Evolutionary conservation across 768 basidiomycete species (phyloP).

Genomic region (Mycena alexandri): DNA sequence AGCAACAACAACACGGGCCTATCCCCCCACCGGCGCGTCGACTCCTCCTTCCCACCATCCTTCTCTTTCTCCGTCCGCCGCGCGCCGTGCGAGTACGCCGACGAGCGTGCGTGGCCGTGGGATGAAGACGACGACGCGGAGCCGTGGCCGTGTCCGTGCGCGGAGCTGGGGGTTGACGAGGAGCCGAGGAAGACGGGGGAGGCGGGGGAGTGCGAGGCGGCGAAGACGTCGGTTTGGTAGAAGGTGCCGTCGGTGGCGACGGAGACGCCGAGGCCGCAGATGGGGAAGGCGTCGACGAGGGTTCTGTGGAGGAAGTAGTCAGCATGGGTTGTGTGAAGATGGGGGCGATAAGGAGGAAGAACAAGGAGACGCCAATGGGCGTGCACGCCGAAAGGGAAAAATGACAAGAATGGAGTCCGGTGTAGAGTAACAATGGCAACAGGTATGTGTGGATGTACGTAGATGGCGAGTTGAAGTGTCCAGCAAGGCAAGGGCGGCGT

Average conservation of each 20-base stretch:
- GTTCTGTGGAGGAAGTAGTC: conserved; percentile 5
- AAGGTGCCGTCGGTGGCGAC: conserved; percentile 86
- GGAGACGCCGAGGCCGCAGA: conserved; percentile 83
- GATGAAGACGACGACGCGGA: conserved; percentile 8
- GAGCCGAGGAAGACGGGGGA: conserved; percentile 5
- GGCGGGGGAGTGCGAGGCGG: conserved; percentile 67
- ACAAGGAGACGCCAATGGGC: not conserved
- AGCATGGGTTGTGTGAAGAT: not conserved
- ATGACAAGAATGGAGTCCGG: too few species aligned
- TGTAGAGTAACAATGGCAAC: not conserved
- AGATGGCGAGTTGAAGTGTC: too few species aligned
- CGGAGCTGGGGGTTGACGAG: conserved; percentile 6
- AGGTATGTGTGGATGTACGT: not conserved
- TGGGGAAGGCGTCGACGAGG: conserved; percentile 82
- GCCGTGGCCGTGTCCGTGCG: conserved; percentile 21
- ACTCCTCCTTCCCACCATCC: conserved; percentile 44
- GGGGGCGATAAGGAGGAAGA: not conserved
- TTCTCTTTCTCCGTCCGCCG: not conserved
- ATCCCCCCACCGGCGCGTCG: conserved; percentile 75
- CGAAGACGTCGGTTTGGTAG: conserved; percentile 87
- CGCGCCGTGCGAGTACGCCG: conserved; percentile 12
- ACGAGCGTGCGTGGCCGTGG: conserved; percentile 9
- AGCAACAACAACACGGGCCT: conserved; percentile 87
- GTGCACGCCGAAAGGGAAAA: too few species aligned
- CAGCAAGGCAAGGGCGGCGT: too few species aligned